Base-by-base conservation (phyloP, 805 yeast species). In the Ogataea methanolica region DNA sequence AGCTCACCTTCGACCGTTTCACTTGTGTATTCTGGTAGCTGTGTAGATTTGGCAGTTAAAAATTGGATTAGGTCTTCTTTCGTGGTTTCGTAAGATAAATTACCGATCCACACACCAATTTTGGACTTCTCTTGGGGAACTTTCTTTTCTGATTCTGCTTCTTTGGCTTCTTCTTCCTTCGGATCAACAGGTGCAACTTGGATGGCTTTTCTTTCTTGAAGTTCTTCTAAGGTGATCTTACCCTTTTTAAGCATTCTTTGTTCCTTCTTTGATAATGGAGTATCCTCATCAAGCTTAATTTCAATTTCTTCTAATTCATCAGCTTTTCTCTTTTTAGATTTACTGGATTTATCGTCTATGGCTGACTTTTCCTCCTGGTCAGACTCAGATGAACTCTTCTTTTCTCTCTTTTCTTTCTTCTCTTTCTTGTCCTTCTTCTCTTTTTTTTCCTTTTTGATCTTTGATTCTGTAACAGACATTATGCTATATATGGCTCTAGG, bases 61-160 rank as follows among this genome's bases (percentile, higher is more conserved):
- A 85, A 89, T 45, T 82, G 74, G 14, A 71, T 70, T 33, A 94
- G 61, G 53, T 90, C 95, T 34, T 85, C 92, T 56, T 77, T 81
- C 0, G 83, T 74, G 5, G 97, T 88, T 44, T 88, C 94, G 59
- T 85, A 94, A 0, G 96, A 76, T 53, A 94, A 68, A 63, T 94
- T 94, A 39, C 99, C 99, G 41, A 94, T 79, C 99, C 99, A 94
- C 34, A 90, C 94, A 40, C 95, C 95, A 58, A 69, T 78, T 46
- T 75, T 79, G 5, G 83, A 75, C 60, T 73, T 73, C 44, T 70
- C 71, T 33, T 60, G 61, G 5, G 62, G 47, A 22, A 52, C 59
- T 45, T 66, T 67, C 26, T 60, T 58, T 3, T 65, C 56, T 8
- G 55, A 49, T 21, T 59, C 66, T 15, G 55, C 55, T 44, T 43